phyloP scores from a whole-genome alignment of 345 rosid species.

The Salix koriyanagi region DNA sequence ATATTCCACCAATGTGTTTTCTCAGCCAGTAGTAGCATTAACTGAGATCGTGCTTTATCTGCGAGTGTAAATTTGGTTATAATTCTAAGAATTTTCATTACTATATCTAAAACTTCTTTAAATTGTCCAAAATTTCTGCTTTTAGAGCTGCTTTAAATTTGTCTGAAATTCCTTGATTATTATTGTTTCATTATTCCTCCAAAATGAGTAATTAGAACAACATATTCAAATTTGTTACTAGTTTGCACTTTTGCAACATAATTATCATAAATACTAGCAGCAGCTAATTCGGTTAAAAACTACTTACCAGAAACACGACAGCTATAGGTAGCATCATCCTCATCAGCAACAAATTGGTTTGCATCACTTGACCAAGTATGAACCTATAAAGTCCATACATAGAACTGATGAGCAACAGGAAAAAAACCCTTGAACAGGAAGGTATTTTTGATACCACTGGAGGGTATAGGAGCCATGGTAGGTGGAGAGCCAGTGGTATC shows the following conservation, averaged over 20 bases:
- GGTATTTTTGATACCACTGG: too few relatives aligned
- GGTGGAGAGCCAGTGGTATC: too few relatives aligned
- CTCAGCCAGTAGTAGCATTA: neutral
- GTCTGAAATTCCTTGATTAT: neutral
- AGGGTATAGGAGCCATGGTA: too few relatives aligned
- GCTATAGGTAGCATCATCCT: conserved; percentile 82
- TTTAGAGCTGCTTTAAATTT: neutral
- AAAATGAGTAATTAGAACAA: neutral
- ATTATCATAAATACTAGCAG: neutral
- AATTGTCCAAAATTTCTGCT: neutral
- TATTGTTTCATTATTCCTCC: neutral
- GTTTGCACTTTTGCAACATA: neutral
- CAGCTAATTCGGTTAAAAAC: conserved; percentile 7
- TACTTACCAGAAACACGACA: conserved; percentile 84
- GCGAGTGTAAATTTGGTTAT: neutral
- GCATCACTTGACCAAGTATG: conserved; percentile 82
- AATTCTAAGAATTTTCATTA: neutral
- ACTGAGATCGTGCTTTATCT: neutral
- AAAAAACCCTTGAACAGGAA: neutral
- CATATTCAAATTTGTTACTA: neutral
- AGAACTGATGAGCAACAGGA: conserved; percentile 1
- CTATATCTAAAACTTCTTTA: neutral
- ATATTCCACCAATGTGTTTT: neutral
- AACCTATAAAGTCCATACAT: conserved; percentile 38
- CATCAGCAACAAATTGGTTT: conserved; percentile 86